Base-by-base conservation (phyloP, 768 basidiomycete genomes). In the Boletus coccyginus region DNA sequence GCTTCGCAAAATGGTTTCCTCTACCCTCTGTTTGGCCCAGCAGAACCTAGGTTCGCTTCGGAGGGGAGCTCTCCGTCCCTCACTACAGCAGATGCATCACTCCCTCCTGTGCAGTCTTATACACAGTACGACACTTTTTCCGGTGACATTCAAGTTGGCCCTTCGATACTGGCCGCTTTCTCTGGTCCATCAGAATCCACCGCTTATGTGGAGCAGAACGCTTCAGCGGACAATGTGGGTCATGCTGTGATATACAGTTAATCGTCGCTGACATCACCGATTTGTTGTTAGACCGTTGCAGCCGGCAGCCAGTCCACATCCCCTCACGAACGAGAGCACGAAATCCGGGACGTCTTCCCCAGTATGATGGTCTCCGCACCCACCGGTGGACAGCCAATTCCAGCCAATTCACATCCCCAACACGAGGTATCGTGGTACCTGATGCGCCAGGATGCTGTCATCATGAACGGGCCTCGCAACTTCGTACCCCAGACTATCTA, bases 401-500 rank as follows among this genome's bases (percentile, higher is more conserved):
- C n/a, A 5, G 10, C 43, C 7, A 14, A 2, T 2, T 13, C 40
- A 17, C 14, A 42, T 3, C 42, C 54, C 1, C 13, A 49, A 1
- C 62, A 63, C 10, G 47, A 57, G 5, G 7, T 27, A 5, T 27
- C 2, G 8, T 63, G 62, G 61, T n/a, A 52, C 9, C 36, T 21
- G 7, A 35, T 27, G 4, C 38, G 11, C 7, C 3, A 21, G 32
- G 11, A 55, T 9, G 53, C 58, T 3, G 55, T 66, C 5, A 60
- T 73, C 46, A 63, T 71, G 9, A 62, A 66, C 11, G 58, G 60
- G 19, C 69, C 71, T 10, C 78, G 79, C 4, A 74, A 72, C 24
- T 82, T 86, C 62, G 70, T 90, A 3, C 86, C 85, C 8, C 88
- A 90, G 66, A 73, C 61, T 19, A 83, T 86, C 71, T 90, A 90